A percentile compares a stretch with the other conserved stretches of the same genome.
Evolutionary conservation across 2,329 filamentous ascomycete species (phyloP).

Genomic region (Parastagonospora nodorum): DNA sequence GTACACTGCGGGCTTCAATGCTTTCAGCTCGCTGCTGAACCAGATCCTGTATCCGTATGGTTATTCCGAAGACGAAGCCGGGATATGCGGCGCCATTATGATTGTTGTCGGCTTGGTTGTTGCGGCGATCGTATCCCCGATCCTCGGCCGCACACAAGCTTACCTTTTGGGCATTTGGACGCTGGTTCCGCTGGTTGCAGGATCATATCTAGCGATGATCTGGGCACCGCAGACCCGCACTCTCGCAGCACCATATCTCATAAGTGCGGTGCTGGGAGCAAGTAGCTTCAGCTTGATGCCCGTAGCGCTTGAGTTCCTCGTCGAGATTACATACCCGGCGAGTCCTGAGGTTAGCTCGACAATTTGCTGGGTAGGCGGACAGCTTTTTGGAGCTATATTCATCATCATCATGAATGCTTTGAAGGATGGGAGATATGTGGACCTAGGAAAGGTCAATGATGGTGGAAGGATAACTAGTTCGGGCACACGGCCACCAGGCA

Average conservation of each 20-base stretch:
- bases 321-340: conserved; percentile 85
- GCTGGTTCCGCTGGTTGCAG: conserved; percentile 73
- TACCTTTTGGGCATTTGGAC: conserved; percentile 76
- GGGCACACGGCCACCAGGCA: conserved; percentile 60
- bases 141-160: conserved; percentile 83
- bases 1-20: conserved; percentile 95
- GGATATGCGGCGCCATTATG: conserved; percentile 85
- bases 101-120: conserved; percentile 85
- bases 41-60: conserved; percentile 88
- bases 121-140: conserved; percentile 76
- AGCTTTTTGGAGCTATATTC: conserved; percentile 83
- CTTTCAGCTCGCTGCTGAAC: conserved; percentile 82
- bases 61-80: conserved; percentile 81
- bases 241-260: conserved; percentile 72
- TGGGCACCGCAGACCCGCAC: conserved; percentile 73
- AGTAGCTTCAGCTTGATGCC: conserved; percentile 81
- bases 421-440: conserved; percentile 46
- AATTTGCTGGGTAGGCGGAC: conserved; percentile 83
- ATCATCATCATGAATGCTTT: conserved; percentile 82
- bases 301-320: conserved; percentile 82
- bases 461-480: conserved; percentile 24
- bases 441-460: conserved; percentile 35
- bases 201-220: conserved; percentile 77
- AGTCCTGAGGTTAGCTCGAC: conserved; percentile 84
- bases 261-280: conserved; percentile 78